Percentiles rank a stretch among this genome's conserved stretches.
These are phyloP conservation scores for Mycena citricolor DNA, from an alignment of 1,284 basidiomycete species.

Conservation along the genomic window DNA sequence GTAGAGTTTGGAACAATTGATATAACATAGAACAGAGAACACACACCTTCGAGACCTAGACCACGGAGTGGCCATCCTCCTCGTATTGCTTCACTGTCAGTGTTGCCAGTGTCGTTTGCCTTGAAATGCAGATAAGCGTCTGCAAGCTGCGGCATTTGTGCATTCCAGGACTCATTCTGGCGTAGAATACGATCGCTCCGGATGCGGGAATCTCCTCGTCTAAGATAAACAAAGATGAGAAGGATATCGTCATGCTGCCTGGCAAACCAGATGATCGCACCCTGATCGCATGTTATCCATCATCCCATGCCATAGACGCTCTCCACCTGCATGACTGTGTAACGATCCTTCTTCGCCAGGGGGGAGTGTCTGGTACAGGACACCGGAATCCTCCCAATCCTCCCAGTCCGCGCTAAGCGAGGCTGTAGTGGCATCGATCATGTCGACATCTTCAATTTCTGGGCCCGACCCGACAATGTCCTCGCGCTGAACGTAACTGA, in stretches of 20 bases:
- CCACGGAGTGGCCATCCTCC: slow-evolving; percentile 3
- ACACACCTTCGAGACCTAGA: slow-evolving; percentile 6
- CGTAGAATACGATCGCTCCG: slow-evolving; percentile 2
- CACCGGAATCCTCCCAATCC: slow-evolving; percentile 10
- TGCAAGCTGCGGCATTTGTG: slow-evolving; percentile 1
- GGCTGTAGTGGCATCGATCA: slow-evolving; percentile 1
- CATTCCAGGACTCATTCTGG: slow-evolving; percentile 1
- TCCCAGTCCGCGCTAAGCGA: background rate
- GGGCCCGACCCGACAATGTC: slow-evolving; percentile 1
- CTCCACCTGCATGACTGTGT: slow-evolving; percentile 13
- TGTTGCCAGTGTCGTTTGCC: background rate
- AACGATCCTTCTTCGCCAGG: slow-evolving; percentile 9
- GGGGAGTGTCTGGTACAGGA: background rate
- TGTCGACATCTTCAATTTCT: slow-evolving; percentile 1
- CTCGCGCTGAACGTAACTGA: slow-evolving; percentile 7
- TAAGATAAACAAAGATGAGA: background rate
- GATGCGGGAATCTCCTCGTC: slow-evolving; percentile 5
- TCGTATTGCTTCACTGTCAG: background rate
- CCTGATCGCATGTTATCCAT: slow-evolving; percentile 1
- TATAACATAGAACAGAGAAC: background rate
- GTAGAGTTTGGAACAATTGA: background rate
- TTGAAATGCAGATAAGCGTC: slow-evolving; percentile 9
- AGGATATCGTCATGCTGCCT: background rate
- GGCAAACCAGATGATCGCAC: background rate
- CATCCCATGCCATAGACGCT: slow-evolving; percentile 6